Base-by-base conservation (phyloP, 148 eudicot genomes). In the Heliosperma pusillum region DNA sequence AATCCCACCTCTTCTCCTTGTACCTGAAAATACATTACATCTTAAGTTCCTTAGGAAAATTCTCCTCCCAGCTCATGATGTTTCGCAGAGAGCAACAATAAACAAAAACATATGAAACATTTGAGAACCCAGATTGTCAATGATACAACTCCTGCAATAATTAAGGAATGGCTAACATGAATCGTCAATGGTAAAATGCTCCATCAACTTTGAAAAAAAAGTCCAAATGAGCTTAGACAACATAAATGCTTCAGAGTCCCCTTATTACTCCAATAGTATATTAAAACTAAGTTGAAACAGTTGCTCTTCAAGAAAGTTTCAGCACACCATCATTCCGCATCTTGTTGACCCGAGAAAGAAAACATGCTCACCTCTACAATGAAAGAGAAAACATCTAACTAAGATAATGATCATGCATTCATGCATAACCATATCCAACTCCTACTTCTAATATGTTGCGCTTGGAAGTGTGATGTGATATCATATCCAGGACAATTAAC, bases 1-100 rank as follows among this genome's bases (percentile, higher is more conserved):
- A 79, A 78, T 96, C 99, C 97, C 97, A 96, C 45, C 86, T 78
- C 66, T 81, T 89, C 73, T 92, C 99, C 80, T 86, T 96, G 75
- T 89, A 96, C 99, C 99, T 96, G 91, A 76, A 86, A 75, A 70
- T 80, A 80, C 83, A 85, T 59, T 78, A 86, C 80, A 79, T 79
- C 74, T 74, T 86, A 80, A 78, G 81, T 73, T 70, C 72, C 81
- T 83, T 80, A 77, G 81, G 83, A 75, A 59, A 19, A 27, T 2
- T 33, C 10, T 62, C 40, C 44, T 20, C 36, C 40, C 62, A 67
- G 27, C 47, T 66, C 55, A 74, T 22, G 69, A 52, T 58, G 56
- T 9, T 6, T 55, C 56, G 19, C 3, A 60, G 19, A 71, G 65
- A 42, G 36, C 6, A n/a, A 47, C 40, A 71, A 22, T 42, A 15